phyloP scores from a whole-genome alignment of 2,329 filamentous ascomycete species.

The Dactylellina haptotyla region DNA sequence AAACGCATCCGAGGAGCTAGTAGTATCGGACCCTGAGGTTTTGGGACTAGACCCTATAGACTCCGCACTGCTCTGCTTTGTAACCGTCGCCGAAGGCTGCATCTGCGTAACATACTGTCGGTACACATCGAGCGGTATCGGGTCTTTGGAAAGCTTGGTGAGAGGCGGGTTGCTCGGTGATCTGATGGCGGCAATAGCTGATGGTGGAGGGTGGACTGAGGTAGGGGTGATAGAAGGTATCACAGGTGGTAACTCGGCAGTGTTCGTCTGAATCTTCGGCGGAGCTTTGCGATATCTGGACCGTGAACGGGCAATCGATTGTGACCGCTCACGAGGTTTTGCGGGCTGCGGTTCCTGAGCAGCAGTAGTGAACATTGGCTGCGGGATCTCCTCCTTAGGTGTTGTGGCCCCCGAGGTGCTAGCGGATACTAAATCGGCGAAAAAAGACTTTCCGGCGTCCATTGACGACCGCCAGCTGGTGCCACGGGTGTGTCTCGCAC shows the following conservation, averaged over 20 bases:
- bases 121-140: constrained; percentile 42
- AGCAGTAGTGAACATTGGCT: too few relatives aligned
- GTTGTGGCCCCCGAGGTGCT: constrained; percentile 29
- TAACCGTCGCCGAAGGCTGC: constrained; percentile 2
- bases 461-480: constrained; percentile 43
- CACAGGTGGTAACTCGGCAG: constrained; percentile 13
- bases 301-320: constrained; percentile 44
- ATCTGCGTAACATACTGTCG: constrained; percentile 31
- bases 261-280: constrained; percentile 45
- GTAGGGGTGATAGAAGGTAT: constrained; percentile 38
- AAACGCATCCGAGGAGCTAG: constrained; percentile 41
- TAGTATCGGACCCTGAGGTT: constrained; percentile 45
- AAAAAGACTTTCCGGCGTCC: constrained; percentile 27
- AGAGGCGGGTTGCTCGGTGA: constrained; percentile 19
- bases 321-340: constrained; percentile 28
- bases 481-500: constrained; percentile 24
- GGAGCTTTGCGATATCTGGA: constrained; percentile 46
- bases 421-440: constrained; percentile 10
- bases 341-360: constrained; percentile 5
- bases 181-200: constrained; percentile 11
- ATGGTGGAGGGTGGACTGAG: constrained; percentile 20
- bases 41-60: constrained; percentile 43
- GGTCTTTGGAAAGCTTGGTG: constrained; percentile 41
- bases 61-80: constrained; percentile 20
- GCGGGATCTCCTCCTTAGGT: constrained; percentile 19